Evolutionary conservation across 1,284 basidiomycete genomes (phyloP).

Genomic region (Cutaneotrichosporon sp.): DNA sequence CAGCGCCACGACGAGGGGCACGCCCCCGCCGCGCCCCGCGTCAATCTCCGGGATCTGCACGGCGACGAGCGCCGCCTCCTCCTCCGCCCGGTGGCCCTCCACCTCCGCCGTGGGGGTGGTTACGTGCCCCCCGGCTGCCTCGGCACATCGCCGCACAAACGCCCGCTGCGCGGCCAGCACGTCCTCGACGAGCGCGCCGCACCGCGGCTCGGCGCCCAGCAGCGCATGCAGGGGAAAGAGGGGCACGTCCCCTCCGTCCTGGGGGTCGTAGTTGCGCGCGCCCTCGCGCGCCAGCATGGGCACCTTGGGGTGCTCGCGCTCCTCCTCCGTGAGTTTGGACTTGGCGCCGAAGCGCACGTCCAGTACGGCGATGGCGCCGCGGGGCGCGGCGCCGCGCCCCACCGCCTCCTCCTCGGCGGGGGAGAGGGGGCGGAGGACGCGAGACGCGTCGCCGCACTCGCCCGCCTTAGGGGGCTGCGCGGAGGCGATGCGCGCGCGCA

Average conservation of each 20-base stretch:
- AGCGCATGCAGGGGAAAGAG: constrained; percentile 6
- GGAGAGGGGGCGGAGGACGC: constrained; percentile 8
- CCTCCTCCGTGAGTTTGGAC: background rate
- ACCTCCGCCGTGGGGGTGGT: background rate
- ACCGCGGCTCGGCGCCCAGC: background rate
- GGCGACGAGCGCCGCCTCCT: constrained; percentile 11
- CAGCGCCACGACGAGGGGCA: constrained; percentile 22
- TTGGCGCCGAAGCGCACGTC: constrained; percentile 7
- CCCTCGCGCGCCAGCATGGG: constrained; percentile 6
- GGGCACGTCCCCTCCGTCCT: background rate
- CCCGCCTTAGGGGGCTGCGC: background rate
- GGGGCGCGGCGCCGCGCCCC: background rate
- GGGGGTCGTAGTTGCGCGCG: background rate
- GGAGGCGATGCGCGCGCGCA: constrained; percentile 9
- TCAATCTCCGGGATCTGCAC: background rate
- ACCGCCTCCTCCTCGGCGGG: background rate
- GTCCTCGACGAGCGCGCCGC: constrained; percentile 1
- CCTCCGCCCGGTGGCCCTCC: background rate
- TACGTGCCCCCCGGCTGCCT: background rate
- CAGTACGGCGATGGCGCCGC: constrained; percentile 6
- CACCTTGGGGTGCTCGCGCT: background rate
- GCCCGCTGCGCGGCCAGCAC: background rate
- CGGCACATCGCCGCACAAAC: background rate
- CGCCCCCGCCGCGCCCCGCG: constrained; percentile 7
- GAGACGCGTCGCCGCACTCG: too few species aligned